Evolutionary conservation across 2,329 filamentous ascomycete genomes (phyloP).

Genomic region (Alternaria rosae): DNA sequence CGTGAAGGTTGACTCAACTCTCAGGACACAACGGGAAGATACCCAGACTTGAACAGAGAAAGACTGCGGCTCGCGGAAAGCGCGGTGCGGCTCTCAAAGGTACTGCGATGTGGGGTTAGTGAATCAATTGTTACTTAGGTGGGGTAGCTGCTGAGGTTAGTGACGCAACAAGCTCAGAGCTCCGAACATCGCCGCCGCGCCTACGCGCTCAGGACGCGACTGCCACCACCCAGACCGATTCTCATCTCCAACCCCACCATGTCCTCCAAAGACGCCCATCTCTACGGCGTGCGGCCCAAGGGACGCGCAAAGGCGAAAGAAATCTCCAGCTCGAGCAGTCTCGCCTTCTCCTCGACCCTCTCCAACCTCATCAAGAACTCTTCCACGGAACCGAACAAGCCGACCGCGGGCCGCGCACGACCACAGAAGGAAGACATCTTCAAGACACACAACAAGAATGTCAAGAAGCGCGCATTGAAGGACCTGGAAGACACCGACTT

Average conservation of each 20-base stretch:
- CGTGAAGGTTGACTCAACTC: not conserved
- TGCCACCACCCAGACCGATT: not conserved
- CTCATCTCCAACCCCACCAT: slow-evolving; percentile 22
- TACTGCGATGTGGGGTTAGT: slow-evolving; percentile 23
- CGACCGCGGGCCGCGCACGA: slow-evolving; percentile 61
- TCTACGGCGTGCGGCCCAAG: slow-evolving; percentile 81
- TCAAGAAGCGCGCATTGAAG: slow-evolving; percentile 67
- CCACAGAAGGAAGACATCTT: slow-evolving; percentile 74
- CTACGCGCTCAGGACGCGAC: slow-evolving; percentile 18
- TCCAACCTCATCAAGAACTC: slow-evolving; percentile 74
- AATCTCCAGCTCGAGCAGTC: slow-evolving; percentile 71
- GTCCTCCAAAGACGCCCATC: slow-evolving; percentile 64
- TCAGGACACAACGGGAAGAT: not conserved
- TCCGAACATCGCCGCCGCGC: slow-evolving; percentile 31
- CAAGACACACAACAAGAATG: slow-evolving; percentile 68
- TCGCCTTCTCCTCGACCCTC: slow-evolving; percentile 89
- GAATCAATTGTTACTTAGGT: slow-evolving; percentile 24
- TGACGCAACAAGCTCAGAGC: slow-evolving; percentile 27
- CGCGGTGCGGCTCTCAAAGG: not conserved
- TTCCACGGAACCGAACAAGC: slow-evolving; percentile 52
- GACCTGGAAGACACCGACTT: slow-evolving; percentile 65
- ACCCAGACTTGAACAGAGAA: not conserved
- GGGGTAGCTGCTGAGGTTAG: slow-evolving; percentile 14
- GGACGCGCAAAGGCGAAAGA: slow-evolving; percentile 63
- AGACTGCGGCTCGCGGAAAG: slow-evolving; percentile 7